Evolutionary conservation across 2,329 filamentous ascomycete genomes (phyloP), one percentile per base, ranked within the genome.

Genomic region (Penicillium oxalicum): DNA sequence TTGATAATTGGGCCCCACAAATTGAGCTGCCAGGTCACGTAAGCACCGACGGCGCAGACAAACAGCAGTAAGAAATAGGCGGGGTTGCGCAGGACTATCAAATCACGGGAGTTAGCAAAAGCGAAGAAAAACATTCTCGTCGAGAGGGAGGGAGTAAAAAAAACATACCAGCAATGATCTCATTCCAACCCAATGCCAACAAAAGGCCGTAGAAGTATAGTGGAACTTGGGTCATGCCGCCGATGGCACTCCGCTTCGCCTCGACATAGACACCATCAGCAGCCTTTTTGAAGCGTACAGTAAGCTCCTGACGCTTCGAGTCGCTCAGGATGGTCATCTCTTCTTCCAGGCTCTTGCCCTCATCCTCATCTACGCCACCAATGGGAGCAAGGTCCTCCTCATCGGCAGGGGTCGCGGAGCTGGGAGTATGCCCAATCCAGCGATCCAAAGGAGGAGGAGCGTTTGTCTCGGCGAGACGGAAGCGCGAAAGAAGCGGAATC

Each of bases 191-290:
- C 42, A 98, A 77, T 24, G 89, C 88, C 56, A 98, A 74, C 48
- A 98, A 77, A 48, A 97, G 70, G 37, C 83, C 88, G 62, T 96
- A 98, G 70, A 98, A 96, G 71, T 96, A 97, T 53, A 95, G 73
- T 5, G 93, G 93, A 43, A 98, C 84, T 70, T 96, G 91, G 4
- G 91, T 88, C 61, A 98, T 88, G 49, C 91, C 91, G 47, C 93
- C 93, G 65, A 98, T 94, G 37, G 93, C 93, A 66, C 91, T 91
- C 50, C 93, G 83, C 78, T 98, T 98, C 43, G 93, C 93, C 74
- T 98, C 93, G 37, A 98, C 91, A 62, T 95, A 98, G 4, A 98
- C 91, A 6, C 91, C 93, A 66, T 98, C 93, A 1, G 93, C 93
- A 33, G 89, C 93, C 79, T 97, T 97, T 79, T 96, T 97, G 79